Percentiles rank a stretch among this genome's conserved stretches.
These are phyloP conservation scores for Avena insularis DNA, from an alignment of 176 grass and related monocot species.

Conservation along the genomic window DNA sequence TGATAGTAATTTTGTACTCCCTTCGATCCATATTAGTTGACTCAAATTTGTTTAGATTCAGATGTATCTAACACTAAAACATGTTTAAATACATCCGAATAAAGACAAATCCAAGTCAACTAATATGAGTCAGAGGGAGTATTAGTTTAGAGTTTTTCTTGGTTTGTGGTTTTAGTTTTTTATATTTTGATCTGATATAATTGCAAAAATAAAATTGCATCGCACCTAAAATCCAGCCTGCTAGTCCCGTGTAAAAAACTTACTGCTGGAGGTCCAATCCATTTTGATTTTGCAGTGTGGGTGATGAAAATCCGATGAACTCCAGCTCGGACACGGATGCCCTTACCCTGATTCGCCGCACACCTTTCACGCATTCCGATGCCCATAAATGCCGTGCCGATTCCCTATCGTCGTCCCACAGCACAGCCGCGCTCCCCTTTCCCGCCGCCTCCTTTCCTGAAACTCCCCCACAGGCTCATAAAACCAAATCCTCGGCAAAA, in stretches of 20 bases:
- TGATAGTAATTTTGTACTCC: no score
- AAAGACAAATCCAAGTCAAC: no score
- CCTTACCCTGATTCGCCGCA: not conserved
- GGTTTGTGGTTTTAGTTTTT: no score
- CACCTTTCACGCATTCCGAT: constrained; percentile 40
- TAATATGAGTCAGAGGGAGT: no score
- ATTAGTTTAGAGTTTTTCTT: no score
- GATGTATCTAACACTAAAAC: no score
- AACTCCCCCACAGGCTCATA: not conserved
- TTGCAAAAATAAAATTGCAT: no score
- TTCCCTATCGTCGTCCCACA: not conserved
- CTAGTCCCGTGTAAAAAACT: not conserved
- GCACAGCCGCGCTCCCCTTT: not conserved
- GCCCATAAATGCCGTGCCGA: constrained; percentile 41
- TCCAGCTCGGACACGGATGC: not conserved
- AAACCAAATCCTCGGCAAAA: constrained; percentile 2
- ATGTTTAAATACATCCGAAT: no score
- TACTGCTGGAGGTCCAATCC: not conserved
- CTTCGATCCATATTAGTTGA: no score
- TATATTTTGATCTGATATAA: no score
- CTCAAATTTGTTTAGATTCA: no score
- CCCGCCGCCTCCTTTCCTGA: constrained; percentile 35
- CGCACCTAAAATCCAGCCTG: not conserved
- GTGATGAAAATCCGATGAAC: not conserved
- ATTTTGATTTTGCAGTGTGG: not conserved